A percentile compares a stretch with the other conserved stretches of the same genome.
Conservation (phyloP, 2,329 filamentous ascomycete genomes). For the Verticillium alfalfae region DNA sequence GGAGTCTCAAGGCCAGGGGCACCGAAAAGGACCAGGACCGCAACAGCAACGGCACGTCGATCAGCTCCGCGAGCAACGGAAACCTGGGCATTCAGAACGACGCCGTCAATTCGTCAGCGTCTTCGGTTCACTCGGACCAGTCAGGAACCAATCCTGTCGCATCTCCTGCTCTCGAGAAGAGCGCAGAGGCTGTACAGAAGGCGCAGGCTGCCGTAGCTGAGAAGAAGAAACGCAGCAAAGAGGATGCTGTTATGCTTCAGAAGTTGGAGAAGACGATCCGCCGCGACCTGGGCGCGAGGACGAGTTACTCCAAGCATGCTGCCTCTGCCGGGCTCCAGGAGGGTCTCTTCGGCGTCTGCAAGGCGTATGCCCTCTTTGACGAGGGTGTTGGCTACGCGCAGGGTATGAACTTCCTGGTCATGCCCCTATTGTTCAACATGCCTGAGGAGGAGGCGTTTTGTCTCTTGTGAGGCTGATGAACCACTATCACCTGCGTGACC, state of each 20-base stretch:
- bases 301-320: slow-evolving; percentile 95
- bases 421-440: slow-evolving; percentile 98
- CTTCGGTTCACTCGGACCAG: slow-evolving; percentile 74
- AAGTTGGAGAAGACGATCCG: slow-evolving; percentile 91
- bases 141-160: slow-evolving; percentile 56
- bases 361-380: slow-evolving; percentile 94
- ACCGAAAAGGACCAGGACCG: slow-evolving; percentile 73
- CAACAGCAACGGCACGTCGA: slow-evolving; percentile 47
- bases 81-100: slow-evolving; percentile 59
- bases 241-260: slow-evolving; percentile 65
- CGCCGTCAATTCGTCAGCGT: slow-evolving; percentile 69
- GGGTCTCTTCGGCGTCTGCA: slow-evolving; percentile 90
- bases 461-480: slow-evolving; percentile 93
- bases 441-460: slow-evolving; percentile 96
- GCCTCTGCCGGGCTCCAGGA: slow-evolving; percentile 88
- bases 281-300: slow-evolving; percentile 84
- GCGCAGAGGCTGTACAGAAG: slow-evolving; percentile 58
- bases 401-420: slow-evolving; percentile 97
- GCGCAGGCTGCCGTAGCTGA: slow-evolving; percentile 57
- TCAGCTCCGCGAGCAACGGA: slow-evolving; percentile 47
- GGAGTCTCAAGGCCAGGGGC: slow-evolving; percentile 71
- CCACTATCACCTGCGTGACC: slow-evolving; percentile 85
- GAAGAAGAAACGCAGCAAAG: slow-evolving; percentile 72
- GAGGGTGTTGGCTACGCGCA: slow-evolving; percentile 94
- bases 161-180: slow-evolving; percentile 55